These are phyloP conservation scores for Gilbertella persicaria DNA, from an alignment of 371 early-diverging fungal species.

Conservation along the genomic window DNA sequence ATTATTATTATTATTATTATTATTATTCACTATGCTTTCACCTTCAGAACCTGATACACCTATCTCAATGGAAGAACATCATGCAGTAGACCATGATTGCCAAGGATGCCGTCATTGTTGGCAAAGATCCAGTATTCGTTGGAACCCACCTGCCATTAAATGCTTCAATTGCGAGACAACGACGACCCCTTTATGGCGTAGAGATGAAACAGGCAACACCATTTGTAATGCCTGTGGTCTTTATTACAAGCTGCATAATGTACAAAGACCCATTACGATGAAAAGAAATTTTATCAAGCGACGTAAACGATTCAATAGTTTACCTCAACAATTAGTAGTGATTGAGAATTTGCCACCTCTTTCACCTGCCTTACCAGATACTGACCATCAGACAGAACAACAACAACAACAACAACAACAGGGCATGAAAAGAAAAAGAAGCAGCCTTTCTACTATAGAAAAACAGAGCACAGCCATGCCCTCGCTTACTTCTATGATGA, in stretches of 20 bases:
- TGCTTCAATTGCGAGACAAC: conserved; percentile 84
- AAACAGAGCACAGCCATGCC: neutral
- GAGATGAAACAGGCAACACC: conserved; percentile 73
- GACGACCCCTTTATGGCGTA: conserved; percentile 89
- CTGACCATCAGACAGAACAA: neutral
- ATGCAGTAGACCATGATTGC: conserved; percentile 9
- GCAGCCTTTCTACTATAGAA: conserved; percentile 3
- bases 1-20: too few species aligned
- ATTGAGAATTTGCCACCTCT: neutral
- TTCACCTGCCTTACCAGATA: neutral
- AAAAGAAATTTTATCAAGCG: conserved; percentile 81
- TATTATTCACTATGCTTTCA: too few species aligned
- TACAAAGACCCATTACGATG: conserved; percentile 76
- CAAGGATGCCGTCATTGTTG: conserved; percentile 22
- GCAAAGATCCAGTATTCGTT: conserved; percentile 14
- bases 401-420: conserved; percentile 1
- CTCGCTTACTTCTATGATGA: neutral
- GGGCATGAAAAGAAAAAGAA: neutral
- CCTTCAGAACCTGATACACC: neutral
- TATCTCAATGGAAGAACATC: neutral
- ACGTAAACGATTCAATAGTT: conserved; percentile 63
- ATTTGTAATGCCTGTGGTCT: conserved; percentile 90
- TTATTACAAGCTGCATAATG: conserved; percentile 79
- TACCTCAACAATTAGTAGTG: conserved; percentile 10
- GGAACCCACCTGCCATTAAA: conserved; percentile 23